A percentile compares a stretch with the other conserved stretches of the same genome.
Conservation (phyloP, 2,329 filamentous ascomycete genomes). For the Pyrenochaeta sp. region DNA sequence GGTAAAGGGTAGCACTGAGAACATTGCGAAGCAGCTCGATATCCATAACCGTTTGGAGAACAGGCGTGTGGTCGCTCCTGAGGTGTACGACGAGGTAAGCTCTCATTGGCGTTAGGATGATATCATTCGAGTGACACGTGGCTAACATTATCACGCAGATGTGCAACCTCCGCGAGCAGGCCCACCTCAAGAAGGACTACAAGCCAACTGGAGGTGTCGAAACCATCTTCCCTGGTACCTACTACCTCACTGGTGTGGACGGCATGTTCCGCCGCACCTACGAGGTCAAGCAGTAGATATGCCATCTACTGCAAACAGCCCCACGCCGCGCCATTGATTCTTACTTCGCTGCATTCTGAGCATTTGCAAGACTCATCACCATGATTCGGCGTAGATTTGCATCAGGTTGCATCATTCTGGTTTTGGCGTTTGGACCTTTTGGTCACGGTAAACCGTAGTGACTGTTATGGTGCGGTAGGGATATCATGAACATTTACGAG, state of each 20-base stretch:
- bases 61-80: constrained; percentile 56
- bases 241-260: constrained; percentile 61
- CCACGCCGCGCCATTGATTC: constrained; percentile 27
- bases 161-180: constrained; percentile 61
- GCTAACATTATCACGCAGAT: constrained; percentile 50
- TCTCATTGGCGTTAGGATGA: constrained; percentile 10
- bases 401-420: constrained; percentile 30
- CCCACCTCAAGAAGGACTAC: constrained; percentile 61
- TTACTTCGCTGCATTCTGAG: constrained; percentile 41
- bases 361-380: constrained; percentile 47
- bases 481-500: constrained; percentile 22
- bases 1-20: constrained; percentile 56
- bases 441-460: background rate
- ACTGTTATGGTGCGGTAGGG: background rate
- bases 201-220: constrained; percentile 55
- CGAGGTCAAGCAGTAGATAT: constrained; percentile 57
- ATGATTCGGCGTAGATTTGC: constrained; percentile 38
- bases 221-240: constrained; percentile 57
- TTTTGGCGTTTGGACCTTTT: constrained; percentile 24
- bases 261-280: constrained; percentile 62
- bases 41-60: constrained; percentile 56
- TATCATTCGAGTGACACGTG: constrained; percentile 19
- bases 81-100: constrained; percentile 59
- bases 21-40: constrained; percentile 58
- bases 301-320: constrained; percentile 7